Evolutionary conservation across 1,284 basidiomycete genomes (phyloP).

Genomic region (Pseudozyma thailandica): DNA sequence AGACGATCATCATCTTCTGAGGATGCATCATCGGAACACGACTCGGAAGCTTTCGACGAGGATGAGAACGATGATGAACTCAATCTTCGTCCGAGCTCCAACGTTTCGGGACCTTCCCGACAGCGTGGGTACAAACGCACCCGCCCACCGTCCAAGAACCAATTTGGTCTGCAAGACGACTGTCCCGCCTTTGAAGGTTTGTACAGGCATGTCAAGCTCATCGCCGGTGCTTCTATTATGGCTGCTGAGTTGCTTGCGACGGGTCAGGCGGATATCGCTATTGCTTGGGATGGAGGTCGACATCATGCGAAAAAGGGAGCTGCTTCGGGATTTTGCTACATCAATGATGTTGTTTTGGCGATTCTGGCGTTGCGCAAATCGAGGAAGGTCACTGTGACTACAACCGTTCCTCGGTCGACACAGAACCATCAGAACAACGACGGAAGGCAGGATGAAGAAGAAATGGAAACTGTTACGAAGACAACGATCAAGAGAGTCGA

Average conservation of each 20-base stretch:
- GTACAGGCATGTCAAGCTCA: conserved; percentile 76
- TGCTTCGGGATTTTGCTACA: conserved; percentile 83
- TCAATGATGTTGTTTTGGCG: conserved; percentile 86
- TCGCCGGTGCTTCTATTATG: conserved; percentile 81
- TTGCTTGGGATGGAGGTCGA: conserved; percentile 84
- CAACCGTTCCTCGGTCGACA: conserved; percentile 4
- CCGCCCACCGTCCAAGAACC: conserved; percentile 39
- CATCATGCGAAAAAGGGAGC: conserved; percentile 48
- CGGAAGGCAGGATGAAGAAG: not conserved
- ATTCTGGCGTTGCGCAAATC: conserved; percentile 37
- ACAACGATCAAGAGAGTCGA: conserved; percentile 41
- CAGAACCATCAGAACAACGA: not conserved
- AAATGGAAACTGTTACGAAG: conserved; percentile 14
- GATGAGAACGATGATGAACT: no score
- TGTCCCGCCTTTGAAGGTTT: conserved; percentile 81
- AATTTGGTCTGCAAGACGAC: conserved; percentile 80
- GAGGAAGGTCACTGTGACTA: conserved; percentile 16
- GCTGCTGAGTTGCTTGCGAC: conserved; percentile 76
- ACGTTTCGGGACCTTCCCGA: conserved; percentile 9
- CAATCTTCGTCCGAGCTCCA: conserved; percentile 13
- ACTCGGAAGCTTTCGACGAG: conserved; percentile 1
- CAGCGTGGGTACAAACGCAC: conserved; percentile 22
- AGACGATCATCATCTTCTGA: no score
- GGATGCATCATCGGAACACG: no score
- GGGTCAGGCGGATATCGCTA: conserved; percentile 74